Evolutionary conservation across 1,284 basidiomycete genomes (phyloP).

Genomic region (Schizophyllum amplum): DNA sequence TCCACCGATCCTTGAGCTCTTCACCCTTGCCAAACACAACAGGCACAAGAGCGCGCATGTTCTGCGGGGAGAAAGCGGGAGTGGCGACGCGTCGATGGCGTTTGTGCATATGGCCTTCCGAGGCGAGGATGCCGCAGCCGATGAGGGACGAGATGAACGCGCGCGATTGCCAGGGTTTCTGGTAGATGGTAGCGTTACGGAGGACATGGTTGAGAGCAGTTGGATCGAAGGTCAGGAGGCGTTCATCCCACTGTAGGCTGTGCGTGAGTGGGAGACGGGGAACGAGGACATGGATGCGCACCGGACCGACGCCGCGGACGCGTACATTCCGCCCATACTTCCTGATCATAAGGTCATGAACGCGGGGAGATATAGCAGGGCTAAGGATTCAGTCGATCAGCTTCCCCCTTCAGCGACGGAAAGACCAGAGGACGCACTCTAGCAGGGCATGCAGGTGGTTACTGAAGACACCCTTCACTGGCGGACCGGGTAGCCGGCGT

Average conservation of each 20-base stretch:
- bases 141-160: slow-evolving; percentile 65
- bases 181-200: slow-evolving; percentile 60
- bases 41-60: slow-evolving; percentile 60
- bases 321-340: slow-evolving; percentile 52
- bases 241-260: slow-evolving; percentile 59
- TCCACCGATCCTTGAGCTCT: slow-evolving; percentile 56
- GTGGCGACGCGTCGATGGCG: slow-evolving; percentile 68
- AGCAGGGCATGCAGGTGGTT: slow-evolving; percentile 49
- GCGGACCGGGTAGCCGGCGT: slow-evolving; percentile 50
- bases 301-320: slow-evolving; percentile 56
- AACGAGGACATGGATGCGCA: slow-evolving; percentile 25
- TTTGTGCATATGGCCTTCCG: slow-evolving; percentile 66
- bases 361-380: slow-evolving; percentile 43
- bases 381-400: slow-evolving; percentile 23
- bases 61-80: slow-evolving; percentile 72
- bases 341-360: slow-evolving; percentile 43
- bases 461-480: slow-evolving; percentile 35
- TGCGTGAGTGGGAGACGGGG: slow-evolving; percentile 6
- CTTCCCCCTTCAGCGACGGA: background rate
- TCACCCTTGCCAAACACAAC: slow-evolving; percentile 61
- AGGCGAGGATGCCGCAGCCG: slow-evolving; percentile 68
- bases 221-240: slow-evolving; percentile 70
- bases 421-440: slow-evolving; percentile 37
- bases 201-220: slow-evolving; percentile 60
- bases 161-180: slow-evolving; percentile 76